Base-by-base conservation (phyloP, 2,329 filamentous ascomycete genomes). In the Alternaria triticina region DNA sequence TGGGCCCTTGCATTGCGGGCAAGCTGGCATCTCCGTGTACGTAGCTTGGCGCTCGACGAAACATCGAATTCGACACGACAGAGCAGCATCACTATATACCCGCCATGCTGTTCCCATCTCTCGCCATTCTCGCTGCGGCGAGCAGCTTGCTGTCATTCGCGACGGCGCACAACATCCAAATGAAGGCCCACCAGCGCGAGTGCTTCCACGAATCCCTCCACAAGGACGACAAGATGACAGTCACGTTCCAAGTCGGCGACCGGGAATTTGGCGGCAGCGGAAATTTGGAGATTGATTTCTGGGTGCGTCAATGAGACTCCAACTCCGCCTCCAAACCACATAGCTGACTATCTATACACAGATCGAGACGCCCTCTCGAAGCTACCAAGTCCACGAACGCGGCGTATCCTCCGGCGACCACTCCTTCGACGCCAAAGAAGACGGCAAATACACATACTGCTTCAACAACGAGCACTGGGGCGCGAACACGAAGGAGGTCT, bases 401-500 rank as follows among this genome's bases (percentile, higher is more conserved):
- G 86, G 88, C 64, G 88, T 96, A 63, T 94, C 94, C 67, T 94
- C 92, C 74, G 96, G 96, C 79, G 95, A 98, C 82, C 93, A 96
- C 84, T 92, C 92, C 62, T 98, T 99, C 83, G 91, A 89, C 43
- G 94, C 96, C 55, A 85, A 87, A 73, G 83, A 89, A 77, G 94
- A 99, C 81, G 96, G 96, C 70, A 94, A 92, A 83, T 97, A 92
- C 84, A 85, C 88, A 61, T 99, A 99, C 89, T 99, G 96, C 89
- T 99, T 99, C 85, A 96, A 96, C 83, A 99, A 99, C 83, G 95
- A 98, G 86, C 91, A 96, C 81, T 99, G 95, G 94, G 92, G 93
- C 62, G 94, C 94, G 62, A 93, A 93, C 81, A 96, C 89, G 79
- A 99, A 99, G 84, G 96, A 99, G 82, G 95, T 99, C 57, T 97